Evolutionary conservation across 78 protist species (phyloP), one percentile per base, ranked within the genome.

Genomic region (Cyanophora paradoxa): DNA sequence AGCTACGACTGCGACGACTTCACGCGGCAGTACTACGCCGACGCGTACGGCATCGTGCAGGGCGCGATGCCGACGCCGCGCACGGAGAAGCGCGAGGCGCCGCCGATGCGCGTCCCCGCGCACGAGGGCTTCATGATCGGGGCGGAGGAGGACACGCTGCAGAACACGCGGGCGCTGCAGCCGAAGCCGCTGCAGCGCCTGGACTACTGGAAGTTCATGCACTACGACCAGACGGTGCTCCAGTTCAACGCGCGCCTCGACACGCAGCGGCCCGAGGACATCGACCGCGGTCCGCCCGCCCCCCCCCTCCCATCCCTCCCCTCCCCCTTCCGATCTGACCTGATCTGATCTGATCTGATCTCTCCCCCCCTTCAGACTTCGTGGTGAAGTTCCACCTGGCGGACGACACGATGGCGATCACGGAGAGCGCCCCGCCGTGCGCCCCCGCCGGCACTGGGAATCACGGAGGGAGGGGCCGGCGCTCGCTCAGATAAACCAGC

Each of bases 341-440:
- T n/a, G n/a, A n/a, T n/a, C n/a, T n/a, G n/a, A n/a, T n/a, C n/a
- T n/a, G n/a, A n/a, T n/a, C n/a, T n/a, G n/a, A n/a, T n/a, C n/a
- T n/a, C n/a, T n/a, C n/a, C n/a, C n/a, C n/a, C n/a, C n/a, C n/a
- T n/a, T n/a, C n/a, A n/a, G n/a, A n/a, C 50, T 88, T 88, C 63
- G 61, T 88, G 54, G 50, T 88, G n/a, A 31, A 77, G 48, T 80
- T 34, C 82, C 71, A 19, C 78, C 79, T 72, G 16, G 58, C 87
- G 8, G 88, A 83, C 66, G 82, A 76, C 76, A 72, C 85, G 50
- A 28, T 88, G 33, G 2, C 72, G 1, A 28, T 88, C 44, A 81
- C 63, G 48, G 93, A 88, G 82, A 39, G 54, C 20, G 34, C 50
- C 26, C 48, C 10, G 28, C 54, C 33, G 64, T 59, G 20, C 36